These are phyloP conservation scores for Rosa persica DNA, from an alignment of 306 rosid species.

Conservation along the genomic window DNA sequence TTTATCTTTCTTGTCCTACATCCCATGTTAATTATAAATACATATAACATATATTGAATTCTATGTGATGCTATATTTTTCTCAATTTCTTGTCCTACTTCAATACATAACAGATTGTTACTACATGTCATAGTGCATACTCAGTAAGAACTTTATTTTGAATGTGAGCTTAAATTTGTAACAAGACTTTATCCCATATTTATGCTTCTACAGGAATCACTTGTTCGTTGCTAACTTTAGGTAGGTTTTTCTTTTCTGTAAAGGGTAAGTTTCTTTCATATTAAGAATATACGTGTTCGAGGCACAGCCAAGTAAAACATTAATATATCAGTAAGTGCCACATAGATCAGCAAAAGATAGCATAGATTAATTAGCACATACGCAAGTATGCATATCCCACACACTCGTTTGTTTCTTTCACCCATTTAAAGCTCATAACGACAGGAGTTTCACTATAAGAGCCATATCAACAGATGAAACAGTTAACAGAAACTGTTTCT, in stretches of 20 bases:
- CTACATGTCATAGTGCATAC: background rate
- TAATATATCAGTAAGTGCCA: background rate
- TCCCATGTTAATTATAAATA: too few species aligned
- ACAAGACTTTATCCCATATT: background rate
- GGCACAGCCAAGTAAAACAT: background rate
- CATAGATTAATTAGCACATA: background rate
- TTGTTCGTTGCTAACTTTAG: background rate
- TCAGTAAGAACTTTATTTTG: too few species aligned
- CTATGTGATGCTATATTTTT: too few species aligned
- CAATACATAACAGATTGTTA: too few species aligned
- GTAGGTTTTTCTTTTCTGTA: background rate
- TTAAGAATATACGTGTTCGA: too few species aligned
- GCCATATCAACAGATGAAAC: background rate
- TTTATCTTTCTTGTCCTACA: too few species aligned
- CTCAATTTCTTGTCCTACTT: too few species aligned
- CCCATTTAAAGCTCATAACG: background rate
- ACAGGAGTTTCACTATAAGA: background rate
- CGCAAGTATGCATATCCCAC: background rate
- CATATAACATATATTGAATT: too few species aligned
- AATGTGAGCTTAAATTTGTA: too few species aligned
- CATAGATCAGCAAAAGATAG: background rate
- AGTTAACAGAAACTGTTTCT: background rate
- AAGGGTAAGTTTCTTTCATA: background rate
- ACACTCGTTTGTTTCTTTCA: background rate
- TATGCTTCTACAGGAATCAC: background rate